A percentile compares a stretch with the other conserved stretches of the same genome.
Evolutionary conservation across 2,329 filamentous ascomycete genomes (phyloP).

Genomic region (Fusarium floridanum): DNA sequence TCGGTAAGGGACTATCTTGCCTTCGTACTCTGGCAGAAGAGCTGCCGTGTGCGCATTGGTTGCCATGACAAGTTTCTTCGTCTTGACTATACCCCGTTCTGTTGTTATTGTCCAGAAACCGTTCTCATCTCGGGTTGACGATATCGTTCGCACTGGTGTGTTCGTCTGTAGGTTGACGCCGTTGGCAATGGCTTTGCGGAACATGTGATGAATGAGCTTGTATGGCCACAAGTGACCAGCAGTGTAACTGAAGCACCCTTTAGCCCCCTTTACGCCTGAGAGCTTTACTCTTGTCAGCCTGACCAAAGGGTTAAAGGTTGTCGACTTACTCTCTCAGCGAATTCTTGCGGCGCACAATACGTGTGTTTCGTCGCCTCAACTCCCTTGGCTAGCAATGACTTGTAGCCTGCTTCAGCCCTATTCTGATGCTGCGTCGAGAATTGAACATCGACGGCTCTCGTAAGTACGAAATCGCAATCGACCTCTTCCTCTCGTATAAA

Average conservation of each 20-base stretch:
- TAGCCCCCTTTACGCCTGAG: slow-evolving; percentile 53
- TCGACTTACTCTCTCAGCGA: slow-evolving; percentile 39
- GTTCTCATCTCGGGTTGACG: slow-evolving; percentile 9
- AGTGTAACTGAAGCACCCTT: slow-evolving; percentile 50
- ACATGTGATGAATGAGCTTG: slow-evolving; percentile 48
- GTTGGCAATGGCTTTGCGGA: slow-evolving; percentile 33
- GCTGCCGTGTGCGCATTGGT: slow-evolving; percentile 77
- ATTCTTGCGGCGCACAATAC: background rate
- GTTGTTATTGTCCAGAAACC: slow-evolving; percentile 28
- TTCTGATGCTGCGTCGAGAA: slow-evolving; percentile 43
- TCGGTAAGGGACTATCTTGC: slow-evolving; percentile 69
- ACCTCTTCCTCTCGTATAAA: slow-evolving; percentile 54
- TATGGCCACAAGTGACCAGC: slow-evolving; percentile 49
- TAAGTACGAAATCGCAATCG: slow-evolving; percentile 60
- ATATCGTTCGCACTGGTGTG: slow-evolving; percentile 42
- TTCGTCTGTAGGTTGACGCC: slow-evolving; percentile 49
- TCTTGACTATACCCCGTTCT: slow-evolving; percentile 59
- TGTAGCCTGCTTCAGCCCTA: slow-evolving; percentile 15
- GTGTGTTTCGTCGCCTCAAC: background rate
- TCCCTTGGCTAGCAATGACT: background rate
- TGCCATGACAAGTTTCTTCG: slow-evolving; percentile 71
- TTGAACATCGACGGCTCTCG: slow-evolving; percentile 56
- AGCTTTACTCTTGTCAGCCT: slow-evolving; percentile 30
- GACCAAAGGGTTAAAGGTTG: background rate
- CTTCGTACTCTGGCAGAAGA: slow-evolving; percentile 68